A percentile compares a stretch with the other conserved stretches of the same genome.
These are phyloP conservation scores for Ilyonectria robusta DNA, from an alignment of 2,329 filamentous ascomycete genomes.

Conservation along the genomic window DNA sequence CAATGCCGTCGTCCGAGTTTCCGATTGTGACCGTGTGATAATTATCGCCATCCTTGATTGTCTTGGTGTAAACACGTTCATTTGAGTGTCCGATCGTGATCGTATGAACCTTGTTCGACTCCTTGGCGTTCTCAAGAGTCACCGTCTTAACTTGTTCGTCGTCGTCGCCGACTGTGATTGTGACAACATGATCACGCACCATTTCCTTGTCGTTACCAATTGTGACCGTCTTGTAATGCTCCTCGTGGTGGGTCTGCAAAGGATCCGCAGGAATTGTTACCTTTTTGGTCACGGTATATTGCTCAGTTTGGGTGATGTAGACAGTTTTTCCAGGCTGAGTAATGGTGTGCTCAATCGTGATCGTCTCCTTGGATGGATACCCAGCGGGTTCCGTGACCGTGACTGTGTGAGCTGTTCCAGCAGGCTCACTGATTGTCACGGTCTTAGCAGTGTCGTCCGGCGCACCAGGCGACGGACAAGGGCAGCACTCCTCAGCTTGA, in stretches of 20 bases:
- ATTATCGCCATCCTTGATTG: not conserved
- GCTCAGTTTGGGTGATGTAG: slow-evolving; percentile 42
- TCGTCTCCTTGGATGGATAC: slow-evolving; percentile 43
- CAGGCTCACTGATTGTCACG: slow-evolving; percentile 47
- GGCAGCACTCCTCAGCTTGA: slow-evolving; percentile 47
- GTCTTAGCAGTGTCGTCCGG: slow-evolving; percentile 34
- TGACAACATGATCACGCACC: slow-evolving; percentile 12
- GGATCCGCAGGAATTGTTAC: slow-evolving; percentile 29
- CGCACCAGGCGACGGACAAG: slow-evolving; percentile 44
- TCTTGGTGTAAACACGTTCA: slow-evolving; percentile 5
- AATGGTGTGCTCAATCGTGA: slow-evolving; percentile 43
- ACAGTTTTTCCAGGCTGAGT: slow-evolving; percentile 44
- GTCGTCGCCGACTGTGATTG: slow-evolving; percentile 4
- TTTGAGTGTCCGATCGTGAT: slow-evolving; percentile 2
- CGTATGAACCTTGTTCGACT: slow-evolving; percentile 1
- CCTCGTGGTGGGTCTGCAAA: slow-evolving; percentile 3
- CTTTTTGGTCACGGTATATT: slow-evolving; percentile 43
- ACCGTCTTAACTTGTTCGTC: not conserved
- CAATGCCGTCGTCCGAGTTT: slow-evolving; percentile 25
- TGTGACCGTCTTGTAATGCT: slow-evolving; percentile 11
- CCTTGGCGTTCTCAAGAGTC: not conserved
- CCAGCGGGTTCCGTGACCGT: slow-evolving; percentile 36
- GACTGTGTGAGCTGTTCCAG: slow-evolving; percentile 33
- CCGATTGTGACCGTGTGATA: slow-evolving; percentile 32
- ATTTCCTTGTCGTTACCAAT: slow-evolving; percentile 1